phyloP scores from a whole-genome alignment of 768 basidiomycete species.

The Suillus decipiens region DNA sequence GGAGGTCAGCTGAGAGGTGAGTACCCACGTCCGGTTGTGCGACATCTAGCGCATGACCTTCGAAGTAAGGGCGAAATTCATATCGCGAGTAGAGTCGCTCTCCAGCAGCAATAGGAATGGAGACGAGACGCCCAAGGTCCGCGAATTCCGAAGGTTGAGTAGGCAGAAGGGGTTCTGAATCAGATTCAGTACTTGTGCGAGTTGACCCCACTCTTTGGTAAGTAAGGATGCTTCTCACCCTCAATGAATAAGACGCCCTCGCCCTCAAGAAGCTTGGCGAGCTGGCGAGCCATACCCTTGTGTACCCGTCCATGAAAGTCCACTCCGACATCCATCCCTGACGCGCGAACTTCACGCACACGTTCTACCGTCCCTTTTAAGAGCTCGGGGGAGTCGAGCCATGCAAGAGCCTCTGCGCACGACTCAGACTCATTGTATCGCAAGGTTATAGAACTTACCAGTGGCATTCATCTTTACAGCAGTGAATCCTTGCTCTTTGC shows the following conservation, averaged over 20 bases:
- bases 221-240: slow-evolving; percentile 32
- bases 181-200: slow-evolving; percentile 1
- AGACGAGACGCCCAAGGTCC: slow-evolving; percentile 53
- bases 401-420: slow-evolving; percentile 37
- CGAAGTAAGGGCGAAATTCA: slow-evolving; percentile 68
- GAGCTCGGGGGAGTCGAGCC: slow-evolving; percentile 62
- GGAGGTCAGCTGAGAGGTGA: not conserved
- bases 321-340: slow-evolving; percentile 64
- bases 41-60: slow-evolving; percentile 63
- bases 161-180: slow-evolving; percentile 56
- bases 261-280: slow-evolving; percentile 61
- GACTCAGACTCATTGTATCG: slow-evolving; percentile 14
- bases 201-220: not conserved
- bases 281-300: slow-evolving; percentile 69
- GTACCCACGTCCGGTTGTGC: slow-evolving; percentile 63
- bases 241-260: slow-evolving; percentile 66
- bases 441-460: slow-evolving; percentile 32
- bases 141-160: slow-evolving; percentile 63
- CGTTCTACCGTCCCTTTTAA: slow-evolving; percentile 54
- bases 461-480: slow-evolving; percentile 77
- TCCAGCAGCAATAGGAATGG: slow-evolving; percentile 63
- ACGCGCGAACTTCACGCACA: slow-evolving; percentile 49
- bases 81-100: slow-evolving; percentile 64
- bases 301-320: slow-evolving; percentile 75
- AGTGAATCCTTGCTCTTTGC: slow-evolving; percentile 65